A percentile compares a stretch with the other conserved stretches of the same genome.
phyloP scores from a whole-genome alignment of 306 rosid genomes.

The Canavalia ensiformis region DNA sequence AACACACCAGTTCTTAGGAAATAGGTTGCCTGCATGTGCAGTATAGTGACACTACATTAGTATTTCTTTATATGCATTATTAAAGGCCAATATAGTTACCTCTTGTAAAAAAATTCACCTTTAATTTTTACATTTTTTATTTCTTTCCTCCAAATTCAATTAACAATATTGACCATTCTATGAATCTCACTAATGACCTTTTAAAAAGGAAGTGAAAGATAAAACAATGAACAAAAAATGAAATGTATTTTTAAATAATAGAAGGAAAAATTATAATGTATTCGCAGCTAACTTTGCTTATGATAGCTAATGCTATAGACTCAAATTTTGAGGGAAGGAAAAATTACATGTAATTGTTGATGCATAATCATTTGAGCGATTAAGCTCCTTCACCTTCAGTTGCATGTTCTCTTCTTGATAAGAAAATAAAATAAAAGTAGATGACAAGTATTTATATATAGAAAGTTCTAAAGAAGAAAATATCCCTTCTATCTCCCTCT shows the following conservation, averaged over 20 bases:
- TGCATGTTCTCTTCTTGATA: constrained; percentile 89
- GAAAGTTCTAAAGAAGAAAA: constrained; percentile 31
- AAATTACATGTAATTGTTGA: constrained; percentile 92
- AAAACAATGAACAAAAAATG: not conserved
- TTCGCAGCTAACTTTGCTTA: not conserved
- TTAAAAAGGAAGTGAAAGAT: not conserved
- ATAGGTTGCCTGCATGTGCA: constrained; percentile 67
- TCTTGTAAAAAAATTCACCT: constrained; percentile 54
- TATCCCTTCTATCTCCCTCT: constrained; percentile 9
- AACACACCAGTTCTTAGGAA: constrained; percentile 70
- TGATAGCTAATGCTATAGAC: constrained; percentile 41
- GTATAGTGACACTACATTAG: not conserved
- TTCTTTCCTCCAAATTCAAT: constrained; percentile 94
- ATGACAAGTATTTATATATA: constrained; percentile 29
- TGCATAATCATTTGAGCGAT: constrained; percentile 49
- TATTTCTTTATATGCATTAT: constrained; percentile 1
- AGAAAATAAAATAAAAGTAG: constrained; percentile 18
- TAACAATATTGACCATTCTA: constrained; percentile 90
- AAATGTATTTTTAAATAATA: not conserved
- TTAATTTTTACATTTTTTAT: constrained; percentile 75
- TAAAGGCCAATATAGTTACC: not conserved
- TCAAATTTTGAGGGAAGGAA: constrained; percentile 87
- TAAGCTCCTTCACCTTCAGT: constrained; percentile 65
- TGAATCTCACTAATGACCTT: constrained; percentile 95
- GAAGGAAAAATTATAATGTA: not conserved